phyloP scores from a whole-genome alignment of 2,329 filamentous ascomycete genomes.

The Sporothrix variecibatus region DNA sequence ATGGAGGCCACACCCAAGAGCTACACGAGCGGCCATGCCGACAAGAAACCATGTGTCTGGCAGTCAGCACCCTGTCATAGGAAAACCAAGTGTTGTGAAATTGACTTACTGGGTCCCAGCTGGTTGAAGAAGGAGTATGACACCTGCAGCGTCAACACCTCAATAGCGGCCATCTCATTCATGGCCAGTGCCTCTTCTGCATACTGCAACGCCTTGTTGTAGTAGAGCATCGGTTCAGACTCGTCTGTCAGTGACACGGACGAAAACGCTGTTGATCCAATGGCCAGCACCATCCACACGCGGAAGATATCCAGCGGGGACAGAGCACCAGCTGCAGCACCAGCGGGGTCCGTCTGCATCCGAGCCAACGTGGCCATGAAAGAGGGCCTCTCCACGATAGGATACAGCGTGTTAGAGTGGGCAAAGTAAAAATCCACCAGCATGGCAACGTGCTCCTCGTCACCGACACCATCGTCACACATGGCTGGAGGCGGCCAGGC shows the following conservation, averaged over 20 bases:
- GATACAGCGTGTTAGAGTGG: slow-evolving; percentile 50
- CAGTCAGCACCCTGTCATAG: background rate
- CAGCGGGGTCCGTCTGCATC: slow-evolving; percentile 38
- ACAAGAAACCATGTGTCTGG: slow-evolving; percentile 44
- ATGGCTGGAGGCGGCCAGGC: slow-evolving; percentile 23
- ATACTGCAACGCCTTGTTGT: slow-evolving; percentile 47
- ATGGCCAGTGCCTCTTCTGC: slow-evolving; percentile 43
- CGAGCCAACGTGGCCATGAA: slow-evolving; percentile 39
- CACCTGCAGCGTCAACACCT: slow-evolving; percentile 49
- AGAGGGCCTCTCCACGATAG: slow-evolving; percentile 43
- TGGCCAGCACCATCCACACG: slow-evolving; percentile 53
- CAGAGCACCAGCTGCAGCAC: slow-evolving; percentile 33
- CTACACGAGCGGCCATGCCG: slow-evolving; percentile 46
- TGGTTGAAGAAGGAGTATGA: slow-evolving; percentile 53
- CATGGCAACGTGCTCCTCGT: slow-evolving; percentile 36
- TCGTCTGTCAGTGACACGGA: slow-evolving; percentile 48
- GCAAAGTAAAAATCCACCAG: slow-evolving; percentile 49
- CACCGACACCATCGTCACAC: slow-evolving; percentile 22
- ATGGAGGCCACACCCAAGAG: slow-evolving; percentile 39
- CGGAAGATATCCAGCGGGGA: slow-evolving; percentile 43
- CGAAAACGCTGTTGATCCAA: slow-evolving; percentile 48
- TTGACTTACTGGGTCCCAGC: slow-evolving; percentile 44
- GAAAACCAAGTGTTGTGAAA: background rate
- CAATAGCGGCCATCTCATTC: slow-evolving; percentile 47
- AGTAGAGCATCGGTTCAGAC: slow-evolving; percentile 45